Evolutionary conservation across 805 yeast species (phyloP), one percentile per base, ranked within the genome.

Genomic region (Saturnispora besseyi): DNA sequence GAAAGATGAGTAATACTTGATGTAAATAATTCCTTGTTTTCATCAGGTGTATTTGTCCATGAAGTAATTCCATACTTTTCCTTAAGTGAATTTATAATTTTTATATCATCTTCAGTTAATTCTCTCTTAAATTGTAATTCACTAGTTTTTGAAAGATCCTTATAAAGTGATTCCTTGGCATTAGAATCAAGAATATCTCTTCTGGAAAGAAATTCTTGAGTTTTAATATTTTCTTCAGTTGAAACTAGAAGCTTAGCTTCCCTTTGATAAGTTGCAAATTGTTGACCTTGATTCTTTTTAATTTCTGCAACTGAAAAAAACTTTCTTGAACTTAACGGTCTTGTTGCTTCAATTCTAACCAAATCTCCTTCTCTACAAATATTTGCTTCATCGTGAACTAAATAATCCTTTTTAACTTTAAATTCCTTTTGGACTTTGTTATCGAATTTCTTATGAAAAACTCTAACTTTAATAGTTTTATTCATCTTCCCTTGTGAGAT

Each of bases 401-500:
- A 70, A 65, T 79, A 89, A 61, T 87, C 95, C 60, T 84, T 86
- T 71, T 89, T 79, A 60, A 77, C 81, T 60, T 85, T 70, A 57
- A 87, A 74, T 57, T 87, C 87, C 68, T 85, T 86, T 64, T 85
- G 84, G 55, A 87, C 77, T 53, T 74, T 70, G 51, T 77, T 77
- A 66, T 88, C 84, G 72, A 82, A 87, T 41, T 78, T 77, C 61
- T 81, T 82, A 43, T 81, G 81, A 63, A 85, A 84, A 31, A 91
- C 90, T 53, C 96, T 78, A 53, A 91, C 97, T 70, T 89, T 90
- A 55, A 91, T 89, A 51, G 98, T 91, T 72, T 91, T 93, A 68
- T 78, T 77, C 96, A 90, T 93, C 66, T 88, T 88, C 41, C 98
- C 98, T 63, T 90, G 97, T 46, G 96, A 88, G 31, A 89, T 82